Percentiles rank a stretch among this genome's conserved stretches.
These are phyloP conservation scores for Melanogaster broomeanus DNA, from an alignment of 768 basidiomycete species.

Conservation along the genomic window DNA sequence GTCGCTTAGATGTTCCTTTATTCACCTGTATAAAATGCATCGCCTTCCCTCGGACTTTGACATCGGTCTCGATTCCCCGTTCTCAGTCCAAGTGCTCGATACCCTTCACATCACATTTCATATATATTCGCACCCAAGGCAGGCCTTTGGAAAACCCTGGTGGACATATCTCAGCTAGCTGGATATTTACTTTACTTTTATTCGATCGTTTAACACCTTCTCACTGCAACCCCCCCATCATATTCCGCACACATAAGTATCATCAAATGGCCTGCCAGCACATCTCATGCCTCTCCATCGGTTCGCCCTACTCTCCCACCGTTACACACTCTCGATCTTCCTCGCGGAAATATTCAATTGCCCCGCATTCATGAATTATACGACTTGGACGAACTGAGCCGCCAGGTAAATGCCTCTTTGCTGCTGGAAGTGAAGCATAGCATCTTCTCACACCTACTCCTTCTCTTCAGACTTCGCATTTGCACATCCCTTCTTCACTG, in stretches of 20 bases:
- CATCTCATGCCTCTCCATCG: conserved; percentile 25
- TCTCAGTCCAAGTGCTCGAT: conserved; percentile 5
- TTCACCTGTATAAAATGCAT: conserved; percentile 12
- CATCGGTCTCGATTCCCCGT: conserved; percentile 6
- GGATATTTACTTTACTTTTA: conserved; percentile 3
- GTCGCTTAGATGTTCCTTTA: conserved; percentile 10
- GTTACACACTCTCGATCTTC: conserved; percentile 49
- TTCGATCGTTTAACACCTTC: too few relatives aligned
- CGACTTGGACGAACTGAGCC: conserved; percentile 6
- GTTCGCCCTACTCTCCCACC: conserved; percentile 55
- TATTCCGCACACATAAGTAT: not conserved
- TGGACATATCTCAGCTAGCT: conserved; percentile 14
- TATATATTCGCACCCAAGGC: conserved; percentile 19
- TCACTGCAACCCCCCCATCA: not conserved
- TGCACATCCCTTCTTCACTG: not conserved
- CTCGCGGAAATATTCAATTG: conserved; percentile 5
- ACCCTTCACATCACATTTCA: conserved; percentile 5
- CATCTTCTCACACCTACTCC: not conserved
- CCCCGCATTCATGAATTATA: conserved; percentile 13
- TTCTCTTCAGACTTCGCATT: not conserved
- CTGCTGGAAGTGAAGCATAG: not conserved
- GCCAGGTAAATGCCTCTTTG: conserved; percentile 11
- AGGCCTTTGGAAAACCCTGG: conserved; percentile 20
- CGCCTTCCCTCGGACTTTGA: conserved; percentile 1
- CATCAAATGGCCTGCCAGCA: conserved; percentile 10